A percentile compares a stretch with the other conserved stretches of the same genome.
These are phyloP conservation scores for Bassia scoparia DNA, from an alignment of 148 eudicot species.

Conservation along the genomic window DNA sequence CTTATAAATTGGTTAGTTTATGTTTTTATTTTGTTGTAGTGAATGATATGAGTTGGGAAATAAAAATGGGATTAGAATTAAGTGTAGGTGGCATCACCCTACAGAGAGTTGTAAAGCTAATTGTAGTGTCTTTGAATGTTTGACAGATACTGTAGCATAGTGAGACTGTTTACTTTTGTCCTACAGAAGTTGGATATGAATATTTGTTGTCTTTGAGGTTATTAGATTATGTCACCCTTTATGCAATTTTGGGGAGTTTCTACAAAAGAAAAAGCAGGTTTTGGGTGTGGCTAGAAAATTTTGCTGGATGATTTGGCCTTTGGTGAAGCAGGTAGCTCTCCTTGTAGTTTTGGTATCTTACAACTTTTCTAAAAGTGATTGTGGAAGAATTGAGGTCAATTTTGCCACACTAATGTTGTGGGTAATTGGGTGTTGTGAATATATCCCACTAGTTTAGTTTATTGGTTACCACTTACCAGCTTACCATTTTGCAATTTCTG, in stretches of 20 bases:
- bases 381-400: not conserved
- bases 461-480: too few relatives aligned
- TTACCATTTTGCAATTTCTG: not conserved
- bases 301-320: not conserved
- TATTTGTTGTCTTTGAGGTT: slow-evolving; percentile 10
- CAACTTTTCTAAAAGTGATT: not conserved
- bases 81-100: slow-evolving; percentile 25
- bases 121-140: slow-evolving; percentile 18
- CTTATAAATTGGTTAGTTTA: not conserved
- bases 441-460: not conserved
- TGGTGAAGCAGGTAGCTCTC: slow-evolving; percentile 14
- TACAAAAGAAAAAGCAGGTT: slow-evolving; percentile 1
- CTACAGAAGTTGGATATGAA: slow-evolving; percentile 13
- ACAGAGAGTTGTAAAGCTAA: slow-evolving; percentile 8
- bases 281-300: not conserved
- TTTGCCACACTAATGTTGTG: not conserved
- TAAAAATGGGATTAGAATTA: not conserved
- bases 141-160: slow-evolving; percentile 15
- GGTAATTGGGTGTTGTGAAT: not conserved
- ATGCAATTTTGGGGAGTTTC: not conserved
- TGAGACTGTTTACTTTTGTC: slow-evolving; percentile 24
- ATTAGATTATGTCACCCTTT: not conserved
- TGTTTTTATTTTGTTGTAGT: too few relatives aligned
- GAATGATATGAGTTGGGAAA: not conserved
- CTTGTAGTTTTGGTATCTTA: slow-evolving; percentile 22